A percentile compares a stretch with the other conserved stretches of the same genome.
These are phyloP conservation scores for Gossypium mustelinum DNA, from an alignment of 345 rosid species.

Conservation along the genomic window DNA sequence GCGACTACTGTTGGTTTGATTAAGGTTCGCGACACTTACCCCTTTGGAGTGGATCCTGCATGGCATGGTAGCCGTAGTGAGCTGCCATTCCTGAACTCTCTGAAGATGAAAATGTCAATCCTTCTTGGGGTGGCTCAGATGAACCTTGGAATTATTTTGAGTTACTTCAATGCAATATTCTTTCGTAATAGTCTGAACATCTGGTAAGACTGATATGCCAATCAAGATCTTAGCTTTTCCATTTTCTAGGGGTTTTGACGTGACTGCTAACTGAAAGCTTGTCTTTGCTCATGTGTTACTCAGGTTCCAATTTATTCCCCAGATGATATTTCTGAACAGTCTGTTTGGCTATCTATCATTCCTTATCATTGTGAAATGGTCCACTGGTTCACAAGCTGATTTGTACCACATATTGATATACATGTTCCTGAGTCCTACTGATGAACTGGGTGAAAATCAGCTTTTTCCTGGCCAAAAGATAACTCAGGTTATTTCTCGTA, in stretches of 20 bases:
- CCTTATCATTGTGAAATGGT: constrained; percentile 84
- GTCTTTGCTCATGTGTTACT: constrained; percentile 20
- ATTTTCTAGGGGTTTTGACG: neutral
- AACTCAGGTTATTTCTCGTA: constrained; percentile 53
- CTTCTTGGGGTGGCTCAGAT: constrained; percentile 94
- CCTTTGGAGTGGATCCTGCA: constrained; percentile 92
- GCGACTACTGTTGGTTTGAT: constrained; percentile 80
- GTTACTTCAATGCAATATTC: constrained; percentile 83
- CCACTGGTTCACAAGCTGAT: constrained; percentile 91
- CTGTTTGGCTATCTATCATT: constrained; percentile 87
- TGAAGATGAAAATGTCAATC: constrained; percentile 99
- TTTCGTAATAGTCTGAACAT: constrained; percentile 52
- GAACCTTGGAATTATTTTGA: constrained; percentile 93
- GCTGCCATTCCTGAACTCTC: constrained; percentile 86
- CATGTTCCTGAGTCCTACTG: constrained; percentile 96
- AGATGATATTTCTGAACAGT: constrained; percentile 81
- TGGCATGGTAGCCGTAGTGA: constrained; percentile 95
- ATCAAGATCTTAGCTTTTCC: constrained; percentile 12
- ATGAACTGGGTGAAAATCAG: constrained; percentile 85
- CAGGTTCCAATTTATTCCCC: constrained; percentile 98
- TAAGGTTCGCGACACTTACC: constrained; percentile 72
- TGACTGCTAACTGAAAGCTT: constrained; percentile 2
- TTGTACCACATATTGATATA: constrained; percentile 85
- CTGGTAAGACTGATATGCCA: constrained; percentile 47
- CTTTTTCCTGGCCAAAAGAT: constrained; percentile 74